Evolutionary conservation across 257 asterid species (phyloP).

Genomic region (Salvia rosmarinus): DNA sequence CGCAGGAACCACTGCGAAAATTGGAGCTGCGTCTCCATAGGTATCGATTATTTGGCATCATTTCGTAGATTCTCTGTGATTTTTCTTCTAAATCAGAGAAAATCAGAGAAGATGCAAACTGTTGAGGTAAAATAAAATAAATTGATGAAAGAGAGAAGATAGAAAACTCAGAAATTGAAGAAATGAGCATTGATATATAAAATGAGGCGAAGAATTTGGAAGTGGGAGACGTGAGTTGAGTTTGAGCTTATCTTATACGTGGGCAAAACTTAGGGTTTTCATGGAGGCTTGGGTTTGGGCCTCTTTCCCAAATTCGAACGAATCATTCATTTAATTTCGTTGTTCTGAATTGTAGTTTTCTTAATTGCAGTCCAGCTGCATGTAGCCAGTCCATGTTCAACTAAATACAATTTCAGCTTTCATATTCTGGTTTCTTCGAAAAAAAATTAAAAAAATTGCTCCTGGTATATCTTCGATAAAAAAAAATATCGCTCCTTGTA

Average conservation of each 20-base stretch:
- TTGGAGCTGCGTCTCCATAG: constrained; percentile 68
- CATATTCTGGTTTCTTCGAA: too few species aligned
- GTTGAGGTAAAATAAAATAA: too few species aligned
- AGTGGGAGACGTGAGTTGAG: background rate
- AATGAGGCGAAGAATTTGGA: background rate
- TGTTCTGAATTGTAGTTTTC: too few species aligned
- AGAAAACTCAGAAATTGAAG: background rate
- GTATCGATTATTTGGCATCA: constrained; percentile 59
- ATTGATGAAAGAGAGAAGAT: too few species aligned
- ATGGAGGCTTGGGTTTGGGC: background rate
- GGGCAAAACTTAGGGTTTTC: constrained; percentile 22
- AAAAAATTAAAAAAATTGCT: too few species aligned
- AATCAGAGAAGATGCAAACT: constrained; percentile 49
- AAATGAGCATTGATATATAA: background rate
- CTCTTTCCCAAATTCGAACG: background rate
- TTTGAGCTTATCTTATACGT: constrained; percentile 17
- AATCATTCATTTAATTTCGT: too few species aligned
- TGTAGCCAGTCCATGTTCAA: too few species aligned
- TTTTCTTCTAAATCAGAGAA: constrained; percentile 37
- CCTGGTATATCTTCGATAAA: too few species aligned
- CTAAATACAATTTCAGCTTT: too few species aligned
- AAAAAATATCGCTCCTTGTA: too few species aligned
- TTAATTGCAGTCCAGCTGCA: background rate
- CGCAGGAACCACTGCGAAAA: constrained; percentile 50
- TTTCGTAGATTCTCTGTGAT: constrained; percentile 41